Evolutionary conservation across 495 filamentous ascomycete genomes (phyloP).

Genomic region (Podospora bellae-mahoneyi): DNA sequence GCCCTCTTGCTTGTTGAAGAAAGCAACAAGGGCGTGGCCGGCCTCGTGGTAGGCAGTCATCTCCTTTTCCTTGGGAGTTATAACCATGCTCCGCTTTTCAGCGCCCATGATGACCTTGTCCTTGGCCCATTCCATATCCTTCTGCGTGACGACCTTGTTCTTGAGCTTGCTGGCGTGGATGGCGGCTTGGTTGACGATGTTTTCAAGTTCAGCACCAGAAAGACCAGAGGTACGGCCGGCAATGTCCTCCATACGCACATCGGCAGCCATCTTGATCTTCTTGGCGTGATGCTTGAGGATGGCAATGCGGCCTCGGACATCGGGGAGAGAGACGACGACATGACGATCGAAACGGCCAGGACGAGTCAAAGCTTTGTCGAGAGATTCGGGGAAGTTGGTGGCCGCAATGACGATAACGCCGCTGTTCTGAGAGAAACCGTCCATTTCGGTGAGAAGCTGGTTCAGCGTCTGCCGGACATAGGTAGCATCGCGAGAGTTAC

Average conservation of each 20-base stretch:
- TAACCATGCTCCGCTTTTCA: constrained; percentile 81
- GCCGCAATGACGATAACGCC: constrained; percentile 93
- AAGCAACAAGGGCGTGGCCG: constrained; percentile 84
- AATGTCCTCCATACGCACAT: constrained; percentile 78
- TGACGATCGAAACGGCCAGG: constrained; percentile 95
- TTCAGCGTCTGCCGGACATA: constrained; percentile 97
- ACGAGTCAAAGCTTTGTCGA: constrained; percentile 91
- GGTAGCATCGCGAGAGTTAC: constrained; percentile 89
- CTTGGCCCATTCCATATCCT: constrained; percentile 94
- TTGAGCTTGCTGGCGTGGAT: constrained; percentile 83
- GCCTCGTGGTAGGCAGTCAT: constrained; percentile 97
- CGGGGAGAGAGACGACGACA: constrained; percentile 81
- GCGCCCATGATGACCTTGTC: constrained; percentile 98
- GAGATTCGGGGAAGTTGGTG: constrained; percentile 89
- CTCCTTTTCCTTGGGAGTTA: constrained; percentile 78
- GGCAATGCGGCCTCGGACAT: constrained; percentile 89
- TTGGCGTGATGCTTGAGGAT: constrained; percentile 91
- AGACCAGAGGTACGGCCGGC: constrained; percentile 86
- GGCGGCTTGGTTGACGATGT: constrained; percentile 93
- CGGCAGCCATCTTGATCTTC: constrained; percentile 70
- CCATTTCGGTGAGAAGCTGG: constrained; percentile 95
- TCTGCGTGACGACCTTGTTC: constrained; percentile 63
- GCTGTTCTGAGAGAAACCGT: constrained; percentile 90
- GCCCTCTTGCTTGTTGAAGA: constrained; percentile 63
- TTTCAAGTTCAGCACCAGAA: constrained; percentile 92